Conservation (phyloP, 805 yeast species). For the Nakazawaea populi region DNA sequence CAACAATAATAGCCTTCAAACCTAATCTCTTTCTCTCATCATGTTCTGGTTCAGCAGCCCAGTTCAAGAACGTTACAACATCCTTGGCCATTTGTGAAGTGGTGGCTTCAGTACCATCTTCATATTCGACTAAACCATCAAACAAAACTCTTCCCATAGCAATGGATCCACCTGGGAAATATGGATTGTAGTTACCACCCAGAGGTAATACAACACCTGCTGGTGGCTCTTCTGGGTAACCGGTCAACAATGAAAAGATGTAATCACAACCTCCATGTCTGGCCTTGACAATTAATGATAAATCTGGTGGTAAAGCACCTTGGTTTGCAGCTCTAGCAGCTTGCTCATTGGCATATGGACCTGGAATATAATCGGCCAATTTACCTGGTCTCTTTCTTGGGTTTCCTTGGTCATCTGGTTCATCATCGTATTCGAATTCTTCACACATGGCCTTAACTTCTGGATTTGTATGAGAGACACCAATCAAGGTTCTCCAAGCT, state of each 20-base stretch:
- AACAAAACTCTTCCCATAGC: slow-evolving; percentile 99
- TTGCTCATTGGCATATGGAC: slow-evolving; percentile 96
- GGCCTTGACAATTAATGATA: slow-evolving; percentile 95
- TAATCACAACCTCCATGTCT: slow-evolving; percentile 98
- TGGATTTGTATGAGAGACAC: slow-evolving; percentile 85
- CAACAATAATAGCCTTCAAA: slow-evolving; percentile 80
- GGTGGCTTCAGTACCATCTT: slow-evolving; percentile 98
- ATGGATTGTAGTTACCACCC: slow-evolving; percentile 97
- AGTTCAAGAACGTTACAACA: slow-evolving; percentile 90
- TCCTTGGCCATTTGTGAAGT: slow-evolving; percentile 99
- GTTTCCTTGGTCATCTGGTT: slow-evolving; percentile 93
- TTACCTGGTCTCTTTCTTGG: slow-evolving; percentile 98
- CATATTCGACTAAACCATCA: slow-evolving; percentile 96
- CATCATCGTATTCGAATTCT: slow-evolving; percentile 96
- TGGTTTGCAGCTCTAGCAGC: slow-evolving; percentile 99
- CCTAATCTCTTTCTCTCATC: slow-evolving; percentile 98
- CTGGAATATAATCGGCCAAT: slow-evolving; percentile 90
- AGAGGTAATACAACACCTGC: slow-evolving; percentile 93
- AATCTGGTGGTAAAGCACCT: slow-evolving; percentile 98
- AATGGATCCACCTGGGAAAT: slow-evolving; percentile 99
- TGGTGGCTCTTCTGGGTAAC: slow-evolving; percentile 98
- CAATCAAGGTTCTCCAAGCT: slow-evolving; percentile 98
- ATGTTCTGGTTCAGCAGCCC: slow-evolving; percentile 98
- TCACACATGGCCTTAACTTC: slow-evolving; percentile 94
- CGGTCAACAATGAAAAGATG: slow-evolving; percentile 90